A percentile compares a stretch with the other conserved stretches of the same genome.
phyloP scores from a whole-genome alignment of 805 yeast species.

The Wickerhamomyces subpelliculosus region DNA sequence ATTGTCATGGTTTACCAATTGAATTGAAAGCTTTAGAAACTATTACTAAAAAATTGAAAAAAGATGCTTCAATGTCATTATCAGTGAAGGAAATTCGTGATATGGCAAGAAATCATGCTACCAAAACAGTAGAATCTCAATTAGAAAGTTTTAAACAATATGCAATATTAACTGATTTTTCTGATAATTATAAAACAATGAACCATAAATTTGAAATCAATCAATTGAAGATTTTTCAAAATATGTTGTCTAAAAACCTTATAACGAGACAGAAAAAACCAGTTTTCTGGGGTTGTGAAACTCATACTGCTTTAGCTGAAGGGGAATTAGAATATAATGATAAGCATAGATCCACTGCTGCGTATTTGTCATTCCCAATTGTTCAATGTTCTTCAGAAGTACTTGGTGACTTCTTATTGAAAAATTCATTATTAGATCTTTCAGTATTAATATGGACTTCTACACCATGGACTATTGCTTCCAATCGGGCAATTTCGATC shows the following conservation, averaged over 20 bases:
- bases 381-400: conserved; percentile 19
- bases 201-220: conserved; percentile 61
- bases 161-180: conserved; percentile 83
- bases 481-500: conserved; percentile 78
- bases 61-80: conserved; percentile 27
- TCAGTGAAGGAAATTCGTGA: conserved; percentile 50
- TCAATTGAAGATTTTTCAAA: conserved; percentile 66
- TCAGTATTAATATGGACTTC: conserved; percentile 84
- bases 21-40: conserved; percentile 75
- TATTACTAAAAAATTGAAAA: conserved; percentile 27
- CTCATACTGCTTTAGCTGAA: conserved; percentile 91
- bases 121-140: conserved; percentile 58
- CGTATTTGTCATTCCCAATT: conserved; percentile 61
- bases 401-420: neutral
- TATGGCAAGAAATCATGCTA: conserved; percentile 66
- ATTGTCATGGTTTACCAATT: conserved; percentile 96
- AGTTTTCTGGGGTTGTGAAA: conserved; percentile 95
- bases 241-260: conserved; percentile 56
- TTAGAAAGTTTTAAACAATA: conserved; percentile 54
- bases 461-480: conserved; percentile 95
- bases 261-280: conserved; percentile 87
- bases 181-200: conserved; percentile 67
- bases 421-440: conserved; percentile 11
- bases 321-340: conserved; percentile 88
- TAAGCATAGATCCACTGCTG: conserved; percentile 60